Conservation (phyloP, 805 yeast species). For the Zygoascus ofunaensis region DNA sequence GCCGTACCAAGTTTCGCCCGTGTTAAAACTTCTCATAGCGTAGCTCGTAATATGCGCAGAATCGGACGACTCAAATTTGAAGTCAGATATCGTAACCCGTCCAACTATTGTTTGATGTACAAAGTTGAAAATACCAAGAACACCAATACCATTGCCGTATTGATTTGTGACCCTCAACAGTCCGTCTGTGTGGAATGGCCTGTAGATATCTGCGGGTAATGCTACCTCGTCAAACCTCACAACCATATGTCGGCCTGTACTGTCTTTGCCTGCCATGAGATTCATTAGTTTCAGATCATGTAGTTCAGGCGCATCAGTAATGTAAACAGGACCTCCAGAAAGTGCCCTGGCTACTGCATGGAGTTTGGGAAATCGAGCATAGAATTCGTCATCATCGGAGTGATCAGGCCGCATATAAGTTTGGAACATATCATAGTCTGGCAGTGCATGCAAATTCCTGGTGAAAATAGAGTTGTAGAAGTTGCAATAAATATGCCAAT, state of each 20-base stretch:
- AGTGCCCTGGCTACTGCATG: conserved; percentile 25
- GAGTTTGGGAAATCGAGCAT: conserved; percentile 10
- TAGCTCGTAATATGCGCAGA: neutral
- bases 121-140: conserved; percentile 11
- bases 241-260: conserved; percentile 7
- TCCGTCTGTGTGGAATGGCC: conserved; percentile 6
- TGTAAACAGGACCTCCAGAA: conserved; percentile 27
- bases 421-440: conserved; percentile 28
- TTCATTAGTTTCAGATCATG: conserved; percentile 17
- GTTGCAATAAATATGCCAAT: conserved; percentile 26
- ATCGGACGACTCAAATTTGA: neutral
- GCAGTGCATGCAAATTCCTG: conserved; percentile 16
- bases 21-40: conserved; percentile 8
- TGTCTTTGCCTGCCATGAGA: conserved; percentile 8
- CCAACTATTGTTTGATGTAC: neutral
- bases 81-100: conserved; percentile 2
- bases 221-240: conserved; percentile 10
- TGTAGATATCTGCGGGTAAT: conserved; percentile 13
- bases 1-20: conserved; percentile 9
- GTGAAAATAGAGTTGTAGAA: conserved; percentile 20
- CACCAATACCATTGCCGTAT: neutral
- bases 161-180: conserved; percentile 10
- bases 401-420: conserved; percentile 11
- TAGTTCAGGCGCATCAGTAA: conserved; percentile 21
- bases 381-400: conserved; percentile 4